Evolutionary conservation across 2,329 filamentous ascomycete genomes (phyloP), one percentile per base, ranked within the genome.

Genomic region (Herpotrichia juniperi): DNA sequence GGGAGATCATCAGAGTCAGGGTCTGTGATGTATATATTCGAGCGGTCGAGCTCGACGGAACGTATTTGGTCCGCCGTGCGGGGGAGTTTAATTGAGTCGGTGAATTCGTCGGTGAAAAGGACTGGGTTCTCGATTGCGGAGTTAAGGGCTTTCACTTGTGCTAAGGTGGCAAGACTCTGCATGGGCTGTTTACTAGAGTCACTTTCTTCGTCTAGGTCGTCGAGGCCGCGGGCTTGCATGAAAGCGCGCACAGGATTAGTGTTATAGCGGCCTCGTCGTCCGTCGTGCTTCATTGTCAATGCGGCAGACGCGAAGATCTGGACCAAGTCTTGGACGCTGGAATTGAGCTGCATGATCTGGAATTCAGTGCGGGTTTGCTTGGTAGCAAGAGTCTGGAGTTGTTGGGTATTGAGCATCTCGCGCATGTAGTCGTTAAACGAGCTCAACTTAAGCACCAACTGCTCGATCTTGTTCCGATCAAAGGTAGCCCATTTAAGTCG

Each of bases 351-450:
- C 34, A 76, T 62, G 26, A 75, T 72, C 40, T 73, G 68, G 43
- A 71, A 71, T 22, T 73, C 61, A 1, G 72, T 73, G 12, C 68
- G 64, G 1, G 54, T 64, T 31, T 74, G 71, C 53, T 69, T 65
- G 24, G 59, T 51, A 3, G 62, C 37, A 1, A 74, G 63, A 8
- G 50, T 58, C 10, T 71, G 57, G 19, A 71, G 56, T 28, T 74
- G 70, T 4, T 56, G 53, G 4, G 58, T 48, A 30, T 67, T 70
- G 21, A 76, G 62, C 32, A 72, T 64, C 12, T 70, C 67, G 3
- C 65, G 56, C 62, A 76, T 67, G 48, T 69, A 73, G 53, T 73
- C 64, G 47, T 76, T 76, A 49, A 72, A 68, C 6, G 61, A 52
- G 11, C 59, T 60, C 37, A 76, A 51, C 22, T 71, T 71, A 6